Percentiles rank a stretch among this genome's conserved stretches.
These are phyloP conservation scores for Chondrus crispus DNA, from an alignment of 23 red algal genomes.

Conservation along the genomic window DNA sequence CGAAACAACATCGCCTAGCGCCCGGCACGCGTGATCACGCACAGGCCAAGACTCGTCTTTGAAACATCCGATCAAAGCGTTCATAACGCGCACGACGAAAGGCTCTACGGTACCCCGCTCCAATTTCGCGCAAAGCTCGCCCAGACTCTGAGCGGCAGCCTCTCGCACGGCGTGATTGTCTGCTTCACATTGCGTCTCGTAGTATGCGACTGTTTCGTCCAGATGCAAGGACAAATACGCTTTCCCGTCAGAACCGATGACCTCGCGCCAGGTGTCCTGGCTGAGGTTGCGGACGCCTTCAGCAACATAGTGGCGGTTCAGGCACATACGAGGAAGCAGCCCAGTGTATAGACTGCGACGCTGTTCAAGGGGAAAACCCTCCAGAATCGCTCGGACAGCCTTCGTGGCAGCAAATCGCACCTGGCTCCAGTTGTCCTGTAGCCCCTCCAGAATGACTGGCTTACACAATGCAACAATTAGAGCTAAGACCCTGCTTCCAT, in stretches of 20 bases:
- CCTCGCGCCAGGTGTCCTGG: constrained; percentile 64
- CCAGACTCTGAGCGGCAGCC: constrained; percentile 82
- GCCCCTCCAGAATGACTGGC: constrained; percentile 38
- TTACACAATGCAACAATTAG: neutral
- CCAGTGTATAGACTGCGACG: constrained; percentile 22
- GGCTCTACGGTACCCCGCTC: constrained; percentile 34
- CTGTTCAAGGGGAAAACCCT: neutral
- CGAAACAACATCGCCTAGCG: constrained; percentile 50
- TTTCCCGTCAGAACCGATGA: constrained; percentile 54
- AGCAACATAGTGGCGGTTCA: constrained; percentile 96
- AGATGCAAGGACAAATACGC: constrained; percentile 43
- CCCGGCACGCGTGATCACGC: constrained; percentile 84
- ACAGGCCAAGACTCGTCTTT: constrained; percentile 99
- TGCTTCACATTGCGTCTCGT: constrained; percentile 65
- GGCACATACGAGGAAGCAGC: constrained; percentile 87
- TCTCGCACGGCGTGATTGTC: constrained; percentile 98
- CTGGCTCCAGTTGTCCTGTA: constrained; percentile 99
- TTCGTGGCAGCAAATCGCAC: constrained; percentile 79
- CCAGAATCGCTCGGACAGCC: constrained; percentile 27
- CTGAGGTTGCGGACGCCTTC: constrained; percentile 87
- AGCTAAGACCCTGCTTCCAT: constrained; percentile 1
- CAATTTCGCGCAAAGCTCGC: constrained; percentile 57
- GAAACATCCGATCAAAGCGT: constrained; percentile 68
- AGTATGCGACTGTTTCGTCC: constrained; percentile 58
- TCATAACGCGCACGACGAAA: constrained; percentile 35